Evolutionary conservation across 2,329 filamentous ascomycete genomes (phyloP).

Genomic region (Ophiostoma sp.): DNA sequence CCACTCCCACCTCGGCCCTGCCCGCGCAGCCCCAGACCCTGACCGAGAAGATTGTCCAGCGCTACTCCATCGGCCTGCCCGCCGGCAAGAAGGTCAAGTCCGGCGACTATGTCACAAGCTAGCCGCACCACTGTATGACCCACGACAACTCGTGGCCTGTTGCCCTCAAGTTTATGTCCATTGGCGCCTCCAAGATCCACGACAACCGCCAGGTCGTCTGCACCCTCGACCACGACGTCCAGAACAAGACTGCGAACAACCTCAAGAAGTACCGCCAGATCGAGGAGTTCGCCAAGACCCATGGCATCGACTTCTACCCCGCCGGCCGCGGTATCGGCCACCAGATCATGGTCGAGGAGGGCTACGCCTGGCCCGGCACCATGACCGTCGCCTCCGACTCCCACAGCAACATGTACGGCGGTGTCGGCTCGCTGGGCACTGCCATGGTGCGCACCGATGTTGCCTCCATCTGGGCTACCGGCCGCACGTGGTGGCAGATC

Average conservation of each 20-base stretch:
- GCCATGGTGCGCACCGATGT: constrained; percentile 84
- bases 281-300: constrained; percentile 70
- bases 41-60: constrained; percentile 88
- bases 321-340: constrained; percentile 51
- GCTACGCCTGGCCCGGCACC: constrained; percentile 75
- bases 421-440: constrained; percentile 69
- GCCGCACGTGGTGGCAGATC: constrained; percentile 80
- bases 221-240: constrained; percentile 82
- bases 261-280: constrained; percentile 78
- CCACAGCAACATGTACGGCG: constrained; percentile 81
- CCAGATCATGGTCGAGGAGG: constrained; percentile 86
- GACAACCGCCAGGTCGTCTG: constrained; percentile 71
- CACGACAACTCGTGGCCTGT: constrained; percentile 55
- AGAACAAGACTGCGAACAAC: constrained; percentile 73
- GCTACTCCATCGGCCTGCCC: constrained; percentile 69
- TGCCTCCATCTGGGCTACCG: constrained; percentile 77
- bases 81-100: constrained; percentile 67
- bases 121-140: constrained; percentile 71
- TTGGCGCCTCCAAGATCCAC: constrained; percentile 69
- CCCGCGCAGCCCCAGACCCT: constrained; percentile 61
- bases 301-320: constrained; percentile 71
- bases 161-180: constrained; percentile 72
- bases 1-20: constrained; percentile 8
- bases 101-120: constrained; percentile 78
- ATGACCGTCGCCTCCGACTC: constrained; percentile 72